Conservation (phyloP, 306 rosid genomes). For the Lablab purpureus region DNA sequence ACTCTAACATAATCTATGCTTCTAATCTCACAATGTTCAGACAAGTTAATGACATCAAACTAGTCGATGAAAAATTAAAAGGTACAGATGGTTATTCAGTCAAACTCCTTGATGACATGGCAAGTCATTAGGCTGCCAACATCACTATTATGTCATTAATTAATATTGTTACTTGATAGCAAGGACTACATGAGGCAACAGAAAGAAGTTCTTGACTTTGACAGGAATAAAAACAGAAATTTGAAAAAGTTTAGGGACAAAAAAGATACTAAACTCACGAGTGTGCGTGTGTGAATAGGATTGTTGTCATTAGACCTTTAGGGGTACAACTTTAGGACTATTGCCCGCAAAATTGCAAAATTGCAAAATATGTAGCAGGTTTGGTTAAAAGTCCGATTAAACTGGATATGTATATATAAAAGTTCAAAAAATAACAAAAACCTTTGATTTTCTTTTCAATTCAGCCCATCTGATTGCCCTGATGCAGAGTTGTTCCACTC, state of each 20-base stretch:
- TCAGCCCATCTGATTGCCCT: constrained; percentile 65
- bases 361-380: background rate
- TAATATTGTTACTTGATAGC: no score
- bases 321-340: background rate
- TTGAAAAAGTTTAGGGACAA: background rate
- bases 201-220: background rate
- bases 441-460: constrained; percentile 61
- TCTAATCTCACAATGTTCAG: background rate
- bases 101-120: background rate
- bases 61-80: background rate
- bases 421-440: constrained; percentile 36
- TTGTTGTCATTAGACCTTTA: background rate
- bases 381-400: constrained; percentile 28
- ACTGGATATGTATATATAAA: background rate
- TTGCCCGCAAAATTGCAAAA: background rate
- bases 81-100: background rate
- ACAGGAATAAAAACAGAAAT: background rate
- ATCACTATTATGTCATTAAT: no score
- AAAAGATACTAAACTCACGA: background rate
- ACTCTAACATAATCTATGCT: no score
- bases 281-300: background rate
- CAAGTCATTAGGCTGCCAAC: background rate
- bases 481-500: constrained; percentile 64
- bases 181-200: background rate
- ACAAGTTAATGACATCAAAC: no score